phyloP scores from a whole-genome alignment of 2,329 filamentous ascomycete species.

The Monosporascus ibericus region DNA sequence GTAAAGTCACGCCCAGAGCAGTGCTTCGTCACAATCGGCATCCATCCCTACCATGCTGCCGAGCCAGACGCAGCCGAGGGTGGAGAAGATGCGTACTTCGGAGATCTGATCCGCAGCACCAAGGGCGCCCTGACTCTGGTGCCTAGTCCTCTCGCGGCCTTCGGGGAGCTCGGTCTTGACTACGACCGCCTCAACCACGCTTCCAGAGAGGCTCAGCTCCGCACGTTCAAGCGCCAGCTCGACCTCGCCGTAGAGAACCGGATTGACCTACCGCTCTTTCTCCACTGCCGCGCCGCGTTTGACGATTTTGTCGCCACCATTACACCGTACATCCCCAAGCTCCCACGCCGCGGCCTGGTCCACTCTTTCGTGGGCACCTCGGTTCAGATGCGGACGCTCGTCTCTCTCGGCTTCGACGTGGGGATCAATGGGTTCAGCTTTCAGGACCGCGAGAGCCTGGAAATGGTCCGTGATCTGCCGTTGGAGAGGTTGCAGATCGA shows the following conservation, averaged over 20 bases:
- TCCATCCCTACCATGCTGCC: conserved; percentile 44
- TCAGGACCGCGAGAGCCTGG: conserved; percentile 28
- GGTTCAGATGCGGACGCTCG: conserved; percentile 29
- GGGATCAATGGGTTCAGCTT: conserved; percentile 47
- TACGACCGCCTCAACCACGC: conserved; percentile 40
- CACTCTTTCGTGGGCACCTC: conserved; percentile 33
- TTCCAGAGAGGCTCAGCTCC: conserved; percentile 33
- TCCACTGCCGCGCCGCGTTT: conserved; percentile 36
- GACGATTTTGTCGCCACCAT: conserved; percentile 37
- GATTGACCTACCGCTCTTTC: conserved; percentile 31
- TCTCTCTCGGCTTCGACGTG: conserved; percentile 33
- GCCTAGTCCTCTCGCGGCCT: conserved; percentile 32
- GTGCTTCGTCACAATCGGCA: conserved; percentile 40
- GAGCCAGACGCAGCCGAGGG: conserved; percentile 28
- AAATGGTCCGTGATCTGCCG: conserved; percentile 36
- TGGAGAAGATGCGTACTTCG: conserved; percentile 12
- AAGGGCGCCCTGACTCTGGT: conserved; percentile 18
- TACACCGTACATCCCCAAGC: conserved; percentile 27
- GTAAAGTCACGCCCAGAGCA: conserved; percentile 21
- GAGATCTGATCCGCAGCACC: conserved; percentile 19
- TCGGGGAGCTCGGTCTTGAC: conserved; percentile 44
- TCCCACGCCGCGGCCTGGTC: conserved; percentile 32
- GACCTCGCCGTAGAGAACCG: conserved; percentile 29
- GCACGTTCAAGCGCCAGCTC: conserved; percentile 34
- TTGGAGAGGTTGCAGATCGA: conserved; percentile 37